Evolutionary conservation across 192 early-diverging fungal species (phyloP).

Genomic region (Gigaspora rosea): DNA sequence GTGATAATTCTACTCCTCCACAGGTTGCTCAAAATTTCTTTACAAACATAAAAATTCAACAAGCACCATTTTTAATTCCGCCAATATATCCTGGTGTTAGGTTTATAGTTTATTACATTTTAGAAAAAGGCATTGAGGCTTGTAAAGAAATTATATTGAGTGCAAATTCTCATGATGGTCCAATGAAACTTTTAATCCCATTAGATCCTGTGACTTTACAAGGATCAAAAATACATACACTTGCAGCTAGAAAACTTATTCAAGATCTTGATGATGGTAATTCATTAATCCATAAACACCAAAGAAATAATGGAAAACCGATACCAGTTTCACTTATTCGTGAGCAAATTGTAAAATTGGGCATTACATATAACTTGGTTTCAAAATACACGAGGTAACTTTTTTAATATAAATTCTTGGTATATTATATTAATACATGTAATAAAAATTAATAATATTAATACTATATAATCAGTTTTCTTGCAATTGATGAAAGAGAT

Average conservation of each 20-base stretch:
- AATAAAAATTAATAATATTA: neutral
- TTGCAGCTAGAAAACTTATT: slow-evolving; percentile 28
- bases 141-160: neutral
- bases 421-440: neutral
- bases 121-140: neutral
- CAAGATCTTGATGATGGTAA: slow-evolving; percentile 20
- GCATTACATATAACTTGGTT: neutral
- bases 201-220: neutral
- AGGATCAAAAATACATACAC: slow-evolving; percentile 25
- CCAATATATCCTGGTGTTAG: slow-evolving; percentile 9
- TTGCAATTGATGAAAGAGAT: slow-evolving; percentile 17
- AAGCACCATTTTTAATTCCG: slow-evolving; percentile 21
- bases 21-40: neutral
- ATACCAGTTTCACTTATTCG: neutral
- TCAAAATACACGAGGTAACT: slow-evolving; percentile 28
- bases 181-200: slow-evolving; percentile 5
- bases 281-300: too few relatives aligned
- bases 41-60: neutral
- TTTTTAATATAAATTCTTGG: neutral
- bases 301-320: neutral
- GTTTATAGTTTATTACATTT: slow-evolving; percentile 17
- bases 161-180: slow-evolving; percentile 15
- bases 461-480: neutral
- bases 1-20: neutral
- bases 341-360: slow-evolving; percentile 1